These are phyloP conservation scores for Paecilomyces formosus DNA, from an alignment of 2,329 filamentous ascomycete species.

Conservation along the genomic window DNA sequence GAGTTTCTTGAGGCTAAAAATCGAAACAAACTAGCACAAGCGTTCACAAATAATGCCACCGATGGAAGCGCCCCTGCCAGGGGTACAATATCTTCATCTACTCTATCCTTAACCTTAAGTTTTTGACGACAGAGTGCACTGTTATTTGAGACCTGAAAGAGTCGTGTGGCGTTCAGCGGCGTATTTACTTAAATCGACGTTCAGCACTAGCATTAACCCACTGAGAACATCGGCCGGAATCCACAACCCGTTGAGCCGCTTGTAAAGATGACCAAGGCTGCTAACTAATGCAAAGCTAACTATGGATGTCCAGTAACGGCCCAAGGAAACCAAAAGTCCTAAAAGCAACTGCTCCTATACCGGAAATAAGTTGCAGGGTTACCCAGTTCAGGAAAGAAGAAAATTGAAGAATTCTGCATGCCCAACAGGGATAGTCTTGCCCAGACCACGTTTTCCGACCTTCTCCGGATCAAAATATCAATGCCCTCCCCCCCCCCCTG, in stretches of 20 bases:
- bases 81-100: not conserved
- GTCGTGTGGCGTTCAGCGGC: not conserved
- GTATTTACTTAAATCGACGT: not conserved
- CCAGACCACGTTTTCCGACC: not conserved
- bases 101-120: not conserved
- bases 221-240: not conserved
- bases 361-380: not conserved
- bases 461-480: not conserved
- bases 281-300: not conserved
- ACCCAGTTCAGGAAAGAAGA: not conserved
- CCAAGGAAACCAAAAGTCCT: not conserved
- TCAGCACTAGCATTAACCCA: not conserved
- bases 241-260: not conserved
- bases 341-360: not conserved
- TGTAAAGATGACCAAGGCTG: not conserved
- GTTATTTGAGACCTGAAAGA: not conserved
- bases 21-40: not conserved
- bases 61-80: not conserved
- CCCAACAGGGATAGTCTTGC: not conserved
- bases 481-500: not conserved
- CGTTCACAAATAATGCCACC: not conserved
- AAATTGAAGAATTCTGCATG: not conserved
- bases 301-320: not conserved
- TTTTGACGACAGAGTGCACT: not conserved
- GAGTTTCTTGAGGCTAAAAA: not conserved